A percentile compares a stretch with the other conserved stretches of the same genome.
These are phyloP conservation scores for Candida odintsovae DNA, from an alignment of 805 yeast genomes.

Conservation along the genomic window DNA sequence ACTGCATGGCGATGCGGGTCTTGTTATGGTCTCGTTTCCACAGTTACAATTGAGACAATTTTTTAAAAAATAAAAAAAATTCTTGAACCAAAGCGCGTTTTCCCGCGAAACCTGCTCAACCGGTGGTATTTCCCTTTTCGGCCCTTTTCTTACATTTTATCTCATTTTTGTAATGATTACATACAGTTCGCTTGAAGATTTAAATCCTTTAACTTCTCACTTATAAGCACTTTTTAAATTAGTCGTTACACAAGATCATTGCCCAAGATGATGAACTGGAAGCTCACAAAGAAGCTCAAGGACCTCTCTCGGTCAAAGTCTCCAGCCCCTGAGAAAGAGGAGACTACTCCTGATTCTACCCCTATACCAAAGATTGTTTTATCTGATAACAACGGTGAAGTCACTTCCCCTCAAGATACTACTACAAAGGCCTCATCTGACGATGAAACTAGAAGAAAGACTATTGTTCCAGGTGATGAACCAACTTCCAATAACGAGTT, in stretches of 20 bases:
- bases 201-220: background rate
- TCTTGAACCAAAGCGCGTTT: no score
- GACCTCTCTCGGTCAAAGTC: constrained; percentile 22
- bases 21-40: no score
- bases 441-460: constrained; percentile 5
- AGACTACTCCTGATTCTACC: constrained; percentile 4
- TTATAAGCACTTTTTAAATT: no score
- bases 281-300: constrained; percentile 35
- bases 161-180: no score
- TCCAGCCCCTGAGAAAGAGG: constrained; percentile 8
- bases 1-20: no score
- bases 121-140: no score
- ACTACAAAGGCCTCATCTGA: background rate
- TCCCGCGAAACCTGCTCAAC: no score
- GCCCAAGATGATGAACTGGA: constrained; percentile 30
- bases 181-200: background rate
- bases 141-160: no score
- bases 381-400: background rate
- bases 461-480: constrained; percentile 3
- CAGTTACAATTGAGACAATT: no score
- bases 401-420: background rate
- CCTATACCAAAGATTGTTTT: background rate
- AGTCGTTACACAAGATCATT: background rate
- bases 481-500: background rate
- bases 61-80: no score